Evolutionary conservation across 176 grass and related monocot species (phyloP).

Genomic region (Zea luxurians): DNA sequence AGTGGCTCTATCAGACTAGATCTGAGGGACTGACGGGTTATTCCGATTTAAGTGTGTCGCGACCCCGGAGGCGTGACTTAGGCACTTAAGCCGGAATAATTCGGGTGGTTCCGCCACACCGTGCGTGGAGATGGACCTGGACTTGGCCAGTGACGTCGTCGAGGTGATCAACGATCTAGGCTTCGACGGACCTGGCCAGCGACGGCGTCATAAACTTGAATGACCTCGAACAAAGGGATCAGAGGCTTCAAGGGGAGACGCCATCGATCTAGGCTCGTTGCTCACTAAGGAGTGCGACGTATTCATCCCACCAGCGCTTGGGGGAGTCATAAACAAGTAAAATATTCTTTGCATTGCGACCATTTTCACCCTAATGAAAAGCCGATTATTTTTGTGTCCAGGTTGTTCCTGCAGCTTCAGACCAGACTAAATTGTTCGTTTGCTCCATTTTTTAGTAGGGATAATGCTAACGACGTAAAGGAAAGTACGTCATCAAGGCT

Average conservation of each 20-base stretch:
- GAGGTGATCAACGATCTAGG: too few species aligned
- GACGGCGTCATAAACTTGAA: too few species aligned
- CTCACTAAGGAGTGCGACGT: constrained; percentile 85
- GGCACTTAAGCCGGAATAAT: too few species aligned
- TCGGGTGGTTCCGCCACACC: too few species aligned
- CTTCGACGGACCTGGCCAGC: too few species aligned
- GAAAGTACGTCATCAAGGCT: constrained; percentile 95
- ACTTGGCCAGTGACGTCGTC: too few species aligned
- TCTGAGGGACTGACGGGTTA: too few species aligned
- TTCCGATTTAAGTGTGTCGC: too few species aligned
- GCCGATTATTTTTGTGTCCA: not conserved
- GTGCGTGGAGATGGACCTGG: too few species aligned
- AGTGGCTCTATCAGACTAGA: too few species aligned
- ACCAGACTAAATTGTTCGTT: not conserved
- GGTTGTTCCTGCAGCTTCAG: not conserved
- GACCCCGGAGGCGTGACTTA: too few species aligned
- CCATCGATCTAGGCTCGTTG: constrained; percentile 55
- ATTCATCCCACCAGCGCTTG: constrained; percentile 78
- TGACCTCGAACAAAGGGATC: constrained; percentile 52
- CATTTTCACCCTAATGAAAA: constrained; percentile 3
- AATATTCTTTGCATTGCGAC: not conserved
- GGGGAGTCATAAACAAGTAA: constrained; percentile 83
- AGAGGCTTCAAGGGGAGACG: constrained; percentile 61
- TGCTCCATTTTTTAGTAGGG: constrained; percentile 42
- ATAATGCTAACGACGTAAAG: constrained; percentile 86